Evolutionary conservation across 2,329 filamentous ascomycete species (phyloP).

Genomic region (Epichloe sp.): DNA sequence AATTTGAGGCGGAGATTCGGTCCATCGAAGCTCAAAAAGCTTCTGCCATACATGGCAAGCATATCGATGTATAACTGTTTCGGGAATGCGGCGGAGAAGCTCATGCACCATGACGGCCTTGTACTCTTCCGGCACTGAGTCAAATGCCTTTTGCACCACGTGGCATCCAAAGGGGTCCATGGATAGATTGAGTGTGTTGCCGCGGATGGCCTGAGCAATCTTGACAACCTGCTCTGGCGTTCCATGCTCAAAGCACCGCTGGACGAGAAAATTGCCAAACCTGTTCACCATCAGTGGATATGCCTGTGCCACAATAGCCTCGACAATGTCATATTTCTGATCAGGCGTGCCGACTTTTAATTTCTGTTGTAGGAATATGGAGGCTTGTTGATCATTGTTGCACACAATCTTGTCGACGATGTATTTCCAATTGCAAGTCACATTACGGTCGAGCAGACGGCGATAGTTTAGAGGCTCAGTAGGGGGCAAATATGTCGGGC

Average conservation of each 20-base stretch:
- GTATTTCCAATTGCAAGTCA: constrained; percentile 98
- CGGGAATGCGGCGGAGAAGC: constrained; percentile 82
- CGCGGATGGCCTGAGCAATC: constrained; percentile 87
- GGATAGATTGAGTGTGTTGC: constrained; percentile 83
- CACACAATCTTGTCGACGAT: constrained; percentile 99
- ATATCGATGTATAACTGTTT: constrained; percentile 97
- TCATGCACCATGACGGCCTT: constrained; percentile 99
- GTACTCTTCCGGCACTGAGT: constrained; percentile 93
- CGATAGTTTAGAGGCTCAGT: constrained; percentile 94
- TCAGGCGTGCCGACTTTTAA: constrained; percentile 90
- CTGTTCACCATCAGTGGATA: constrained; percentile 97
- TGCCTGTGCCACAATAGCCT: constrained; percentile 87
- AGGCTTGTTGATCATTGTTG: constrained; percentile 98
- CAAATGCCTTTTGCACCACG: constrained; percentile 96
- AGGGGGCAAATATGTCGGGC: constrained; percentile 72
- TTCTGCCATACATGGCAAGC: constrained; percentile 99
- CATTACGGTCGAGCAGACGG: constrained; percentile 83
- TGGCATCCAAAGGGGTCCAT: constrained; percentile 99
- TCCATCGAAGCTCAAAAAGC: constrained; percentile 95
- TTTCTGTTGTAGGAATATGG: constrained; percentile 97
- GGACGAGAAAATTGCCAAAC: constrained; percentile 96
- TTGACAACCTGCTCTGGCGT: constrained; percentile 87
- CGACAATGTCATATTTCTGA: constrained; percentile 94
- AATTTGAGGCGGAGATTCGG: constrained; percentile 85
- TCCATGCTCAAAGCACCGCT: constrained; percentile 97